A percentile compares a stretch with the other conserved stretches of the same genome.
Conservation (phyloP, 2,329 filamentous ascomycete species). For the Nigrospora oryzae region DNA sequence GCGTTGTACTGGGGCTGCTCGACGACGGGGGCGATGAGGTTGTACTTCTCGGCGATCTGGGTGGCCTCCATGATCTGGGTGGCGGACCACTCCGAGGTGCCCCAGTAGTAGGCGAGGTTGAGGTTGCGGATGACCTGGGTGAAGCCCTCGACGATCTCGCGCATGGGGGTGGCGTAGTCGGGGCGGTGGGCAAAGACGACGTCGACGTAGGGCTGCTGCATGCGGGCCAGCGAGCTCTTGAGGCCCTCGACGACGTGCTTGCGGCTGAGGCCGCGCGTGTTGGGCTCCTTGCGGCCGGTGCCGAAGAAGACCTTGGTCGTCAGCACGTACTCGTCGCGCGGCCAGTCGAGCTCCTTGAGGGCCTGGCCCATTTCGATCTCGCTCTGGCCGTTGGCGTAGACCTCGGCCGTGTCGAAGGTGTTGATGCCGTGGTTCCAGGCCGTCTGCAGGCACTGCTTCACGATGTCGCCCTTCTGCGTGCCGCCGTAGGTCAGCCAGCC, state of each 20-base stretch:
- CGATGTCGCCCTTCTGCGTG: conserved; percentile 25
- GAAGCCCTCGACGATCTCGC: conserved; percentile 50
- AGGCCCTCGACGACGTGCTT: conserved; percentile 49
- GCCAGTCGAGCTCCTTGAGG: conserved; percentile 26
- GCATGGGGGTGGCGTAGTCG: conserved; percentile 49
- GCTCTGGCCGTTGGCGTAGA: conserved; percentile 36
- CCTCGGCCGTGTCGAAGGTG: conserved; percentile 46
- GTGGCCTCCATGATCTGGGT: conserved; percentile 51
- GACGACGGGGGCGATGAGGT: conserved; percentile 43
- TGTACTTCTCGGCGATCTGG: conserved; percentile 43
- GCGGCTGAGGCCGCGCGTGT: conserved; percentile 38
- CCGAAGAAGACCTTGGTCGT: conserved; percentile 43
- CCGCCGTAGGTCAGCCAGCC: conserved; percentile 21
- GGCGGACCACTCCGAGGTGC: conserved; percentile 53
- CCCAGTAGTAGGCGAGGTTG: conserved; percentile 56
- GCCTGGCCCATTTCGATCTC: conserved; percentile 42
- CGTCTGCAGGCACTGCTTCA: conserved; percentile 33
- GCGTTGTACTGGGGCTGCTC: conserved; percentile 51
- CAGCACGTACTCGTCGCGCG: conserved; percentile 44
- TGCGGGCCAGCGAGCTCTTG: conserved; percentile 46
- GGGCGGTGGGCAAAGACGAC: conserved; percentile 54
- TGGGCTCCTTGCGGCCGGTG: conserved; percentile 48
- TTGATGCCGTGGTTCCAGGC: conserved; percentile 45
- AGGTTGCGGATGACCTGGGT: conserved; percentile 40
- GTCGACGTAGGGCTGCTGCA: conserved; percentile 60